Conservation (phyloP, 495 filamentous ascomycete species). For the Hyaloscypha variabilis region DNA sequence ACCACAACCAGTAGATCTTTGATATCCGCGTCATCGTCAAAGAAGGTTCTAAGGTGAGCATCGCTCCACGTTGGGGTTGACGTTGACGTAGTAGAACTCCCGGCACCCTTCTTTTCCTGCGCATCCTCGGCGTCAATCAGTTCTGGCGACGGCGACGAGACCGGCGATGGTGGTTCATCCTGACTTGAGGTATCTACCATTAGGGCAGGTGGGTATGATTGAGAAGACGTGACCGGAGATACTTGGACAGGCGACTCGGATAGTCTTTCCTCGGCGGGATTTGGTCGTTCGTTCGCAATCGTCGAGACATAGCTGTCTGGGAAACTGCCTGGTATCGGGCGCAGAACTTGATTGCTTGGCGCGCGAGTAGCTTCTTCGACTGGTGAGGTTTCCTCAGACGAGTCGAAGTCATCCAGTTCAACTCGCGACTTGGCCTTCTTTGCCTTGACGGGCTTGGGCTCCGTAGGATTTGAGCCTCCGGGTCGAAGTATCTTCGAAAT, state of each 20-base stretch:
- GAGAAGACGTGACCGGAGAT: slow-evolving; percentile 54
- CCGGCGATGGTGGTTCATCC: slow-evolving; percentile 61
- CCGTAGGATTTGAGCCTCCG: slow-evolving; percentile 34
- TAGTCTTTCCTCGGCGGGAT: slow-evolving; percentile 44
- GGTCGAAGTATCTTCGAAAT: slow-evolving; percentile 38
- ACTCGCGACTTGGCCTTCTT: slow-evolving; percentile 50
- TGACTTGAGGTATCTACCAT: slow-evolving; percentile 68
- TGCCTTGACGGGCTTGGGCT: slow-evolving; percentile 51
- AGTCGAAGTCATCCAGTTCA: slow-evolving; percentile 55
- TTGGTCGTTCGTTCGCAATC: slow-evolving; percentile 35
- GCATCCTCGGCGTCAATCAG: slow-evolving; percentile 54
- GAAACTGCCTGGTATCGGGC: slow-evolving; percentile 39
- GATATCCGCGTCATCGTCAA: slow-evolving; percentile 91
- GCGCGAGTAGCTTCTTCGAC: slow-evolving; percentile 30
- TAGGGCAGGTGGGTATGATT: slow-evolving; percentile 47
- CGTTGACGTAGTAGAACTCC: slow-evolving; percentile 46
- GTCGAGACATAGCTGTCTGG: slow-evolving; percentile 40
- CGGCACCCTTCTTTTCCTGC: slow-evolving; percentile 35
- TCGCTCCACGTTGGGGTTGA: slow-evolving; percentile 77
- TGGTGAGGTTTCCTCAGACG: slow-evolving; percentile 43
- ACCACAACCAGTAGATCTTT: slow-evolving; percentile 89
- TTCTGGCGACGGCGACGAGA: slow-evolving; percentile 71
- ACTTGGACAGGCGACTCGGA: slow-evolving; percentile 81
- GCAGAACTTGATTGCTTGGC: slow-evolving; percentile 27
- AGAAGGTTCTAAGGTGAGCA: slow-evolving; percentile 78